Evolutionary conservation across 306 rosid species (phyloP).

Genomic region (Cucurbita maxima): DNA sequence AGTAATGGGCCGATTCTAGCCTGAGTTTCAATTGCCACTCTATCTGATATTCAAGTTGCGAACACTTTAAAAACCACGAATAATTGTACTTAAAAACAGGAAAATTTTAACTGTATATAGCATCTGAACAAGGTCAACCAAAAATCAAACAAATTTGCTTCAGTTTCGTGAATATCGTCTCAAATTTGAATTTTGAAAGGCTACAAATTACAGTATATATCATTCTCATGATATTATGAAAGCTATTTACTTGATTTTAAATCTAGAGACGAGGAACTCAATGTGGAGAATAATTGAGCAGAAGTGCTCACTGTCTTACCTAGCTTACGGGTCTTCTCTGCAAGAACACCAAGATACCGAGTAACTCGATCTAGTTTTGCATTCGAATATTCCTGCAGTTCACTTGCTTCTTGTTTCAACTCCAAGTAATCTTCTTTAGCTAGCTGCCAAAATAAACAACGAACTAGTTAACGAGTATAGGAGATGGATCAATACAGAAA

Average conservation of each 20-base stretch:
- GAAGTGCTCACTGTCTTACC: slow-evolving; percentile 32
- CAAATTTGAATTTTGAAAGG: not conserved
- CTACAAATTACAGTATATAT: not conserved
- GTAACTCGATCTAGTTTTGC: slow-evolving; percentile 90
- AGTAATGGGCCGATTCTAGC: slow-evolving; percentile 80
- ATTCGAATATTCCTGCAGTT: slow-evolving; percentile 81
- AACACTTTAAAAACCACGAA: slow-evolving; percentile 13
- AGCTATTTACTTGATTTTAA: not conserved
- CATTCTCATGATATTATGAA: not conserved
- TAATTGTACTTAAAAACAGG: slow-evolving; percentile 5
- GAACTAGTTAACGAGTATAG: slow-evolving; percentile 12
- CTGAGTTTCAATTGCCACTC: slow-evolving; percentile 64
- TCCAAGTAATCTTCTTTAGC: slow-evolving; percentile 76
- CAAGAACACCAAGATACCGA: slow-evolving; percentile 89
- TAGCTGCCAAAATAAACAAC: slow-evolving; percentile 42
- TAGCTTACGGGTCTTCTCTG: slow-evolving; percentile 61
- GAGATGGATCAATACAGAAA: not conserved
- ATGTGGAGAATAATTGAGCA: not conserved
- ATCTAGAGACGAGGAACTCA: not conserved
- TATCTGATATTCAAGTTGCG: slow-evolving; percentile 40
- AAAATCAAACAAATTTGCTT: not conserved
- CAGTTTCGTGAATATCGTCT: not conserved
- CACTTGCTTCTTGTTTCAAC: slow-evolving; percentile 84
- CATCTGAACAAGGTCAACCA: not conserved
- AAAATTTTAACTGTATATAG: not conserved